Evolutionary conservation across 768 basidiomycete genomes (phyloP).

Genomic region (Leccinum subtestaceum): DNA sequence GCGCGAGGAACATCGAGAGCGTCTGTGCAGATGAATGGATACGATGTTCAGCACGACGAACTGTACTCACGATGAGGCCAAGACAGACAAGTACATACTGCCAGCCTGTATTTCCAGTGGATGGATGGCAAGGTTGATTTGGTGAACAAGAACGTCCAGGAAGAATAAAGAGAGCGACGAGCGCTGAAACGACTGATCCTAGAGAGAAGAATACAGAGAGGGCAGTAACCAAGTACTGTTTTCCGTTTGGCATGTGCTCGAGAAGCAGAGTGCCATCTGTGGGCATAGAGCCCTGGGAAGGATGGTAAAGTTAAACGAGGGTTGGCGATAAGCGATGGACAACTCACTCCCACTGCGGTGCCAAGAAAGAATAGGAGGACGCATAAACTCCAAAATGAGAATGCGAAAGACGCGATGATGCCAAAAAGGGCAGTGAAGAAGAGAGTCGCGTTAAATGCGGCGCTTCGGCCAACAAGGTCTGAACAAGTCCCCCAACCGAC

Average conservation of each 20-base stretch:
- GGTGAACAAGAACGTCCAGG: constrained; percentile 70
- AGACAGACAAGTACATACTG: constrained; percentile 75
- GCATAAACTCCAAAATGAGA: constrained; percentile 68
- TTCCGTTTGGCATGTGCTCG: constrained; percentile 91
- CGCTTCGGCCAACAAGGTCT: constrained; percentile 82
- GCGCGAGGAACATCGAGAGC: constrained; percentile 78
- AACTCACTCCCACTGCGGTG: constrained; percentile 85
- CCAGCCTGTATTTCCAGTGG: constrained; percentile 81
- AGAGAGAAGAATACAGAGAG: constrained; percentile 95
- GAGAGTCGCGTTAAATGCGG: constrained; percentile 91
- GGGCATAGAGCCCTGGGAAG: constrained; percentile 85
- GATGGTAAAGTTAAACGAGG: background rate
- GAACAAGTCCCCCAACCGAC: constrained; percentile 93
- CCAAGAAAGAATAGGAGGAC: constrained; percentile 82
- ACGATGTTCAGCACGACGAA: constrained; percentile 1
- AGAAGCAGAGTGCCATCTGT: constrained; percentile 91
- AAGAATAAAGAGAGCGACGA: constrained; percentile 76
- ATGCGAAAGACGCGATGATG: constrained; percentile 69
- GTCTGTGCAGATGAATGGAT: constrained; percentile 51
- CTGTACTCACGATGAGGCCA: constrained; percentile 73
- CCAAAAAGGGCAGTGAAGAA: constrained; percentile 91
- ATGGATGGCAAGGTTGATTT: constrained; percentile 57
- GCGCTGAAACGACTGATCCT: constrained; percentile 82
- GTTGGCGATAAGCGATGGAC: background rate
- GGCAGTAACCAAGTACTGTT: constrained; percentile 88